A percentile compares a stretch with the other conserved stretches of the same genome.
These are phyloP conservation scores for Suillus variegatus DNA, from an alignment of 768 basidiomycete species.

Conservation along the genomic window DNA sequence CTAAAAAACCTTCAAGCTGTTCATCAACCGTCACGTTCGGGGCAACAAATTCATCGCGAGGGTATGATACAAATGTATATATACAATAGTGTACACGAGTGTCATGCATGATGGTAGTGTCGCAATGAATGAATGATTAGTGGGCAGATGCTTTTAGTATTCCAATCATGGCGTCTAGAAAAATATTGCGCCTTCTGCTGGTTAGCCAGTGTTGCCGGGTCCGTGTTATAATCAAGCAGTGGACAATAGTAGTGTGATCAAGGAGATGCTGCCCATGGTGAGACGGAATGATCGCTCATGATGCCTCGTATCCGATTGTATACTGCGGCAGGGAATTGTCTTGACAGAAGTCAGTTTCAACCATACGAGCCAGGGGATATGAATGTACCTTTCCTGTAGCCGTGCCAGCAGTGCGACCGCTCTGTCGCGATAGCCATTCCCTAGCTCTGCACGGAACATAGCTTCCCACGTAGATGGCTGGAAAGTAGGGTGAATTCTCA, in stretches of 20 bases:
- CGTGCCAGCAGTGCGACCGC: slow-evolving; percentile 72
- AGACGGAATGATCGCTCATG: slow-evolving; percentile 67
- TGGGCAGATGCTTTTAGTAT: slow-evolving; percentile 9
- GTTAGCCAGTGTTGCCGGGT: background rate
- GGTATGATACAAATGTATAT: slow-evolving; percentile 15
- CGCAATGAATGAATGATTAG: slow-evolving; percentile 14
- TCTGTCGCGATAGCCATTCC: slow-evolving; percentile 67
- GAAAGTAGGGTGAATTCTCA: slow-evolving; percentile 8
- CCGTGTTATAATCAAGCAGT: slow-evolving; percentile 12
- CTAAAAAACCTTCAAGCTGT: background rate
- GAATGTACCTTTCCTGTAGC: slow-evolving; percentile 66
- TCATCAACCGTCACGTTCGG: background rate
- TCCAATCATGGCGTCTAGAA: slow-evolving; percentile 6
- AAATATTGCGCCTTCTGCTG: slow-evolving; percentile 11
- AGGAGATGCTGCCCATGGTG: slow-evolving; percentile 39
- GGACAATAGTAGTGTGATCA: slow-evolving; percentile 7
- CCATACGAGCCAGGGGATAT: background rate
- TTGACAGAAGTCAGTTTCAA: slow-evolving; percentile 27
- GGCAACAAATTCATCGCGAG: background rate
- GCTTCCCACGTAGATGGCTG: slow-evolving; percentile 93
- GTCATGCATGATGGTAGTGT: slow-evolving; percentile 11
- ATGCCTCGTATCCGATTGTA: slow-evolving; percentile 80
- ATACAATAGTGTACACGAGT: slow-evolving; percentile 12
- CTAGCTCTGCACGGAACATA: slow-evolving; percentile 92
- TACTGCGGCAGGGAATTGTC: slow-evolving; percentile 78